Evolutionary conservation across 2,329 filamentous ascomycete genomes (phyloP).

Genomic region (Rugonectria rugulosa): DNA sequence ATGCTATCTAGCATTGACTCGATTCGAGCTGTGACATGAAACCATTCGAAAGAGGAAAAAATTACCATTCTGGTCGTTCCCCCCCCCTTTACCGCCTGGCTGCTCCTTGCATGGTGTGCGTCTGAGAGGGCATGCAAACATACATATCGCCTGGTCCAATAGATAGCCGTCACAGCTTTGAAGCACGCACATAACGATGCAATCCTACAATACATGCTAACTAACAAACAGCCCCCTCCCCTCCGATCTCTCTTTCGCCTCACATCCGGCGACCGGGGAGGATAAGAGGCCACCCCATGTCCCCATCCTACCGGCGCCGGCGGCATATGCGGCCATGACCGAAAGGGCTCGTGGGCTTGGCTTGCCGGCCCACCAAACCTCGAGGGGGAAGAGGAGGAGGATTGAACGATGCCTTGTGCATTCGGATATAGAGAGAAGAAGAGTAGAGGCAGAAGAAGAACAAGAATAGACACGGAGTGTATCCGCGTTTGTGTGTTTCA

Average conservation of each 20-base stretch:
- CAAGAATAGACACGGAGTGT: neutral
- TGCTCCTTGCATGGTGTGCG: too few relatives aligned
- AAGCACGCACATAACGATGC: too few relatives aligned
- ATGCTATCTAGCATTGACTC: too few relatives aligned
- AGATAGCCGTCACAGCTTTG: too few relatives aligned
- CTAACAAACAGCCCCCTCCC: neutral
- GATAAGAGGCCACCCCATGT: constrained; percentile 5
- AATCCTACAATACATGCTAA: too few relatives aligned
- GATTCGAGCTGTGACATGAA: too few relatives aligned
- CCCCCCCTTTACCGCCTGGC: too few relatives aligned
- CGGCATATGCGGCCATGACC: constrained; percentile 6
- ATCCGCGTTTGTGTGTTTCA: too few relatives aligned
- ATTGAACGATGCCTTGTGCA: neutral
- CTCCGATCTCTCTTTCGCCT: constrained; percentile 1
- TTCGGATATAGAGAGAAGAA: neutral
- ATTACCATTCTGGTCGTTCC: too few relatives aligned
- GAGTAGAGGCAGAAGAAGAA: neutral
- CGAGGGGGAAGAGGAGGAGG: constrained; percentile 17
- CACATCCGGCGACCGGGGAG: neutral
- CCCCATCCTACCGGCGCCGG: neutral
- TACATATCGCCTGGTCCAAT: too few relatives aligned
- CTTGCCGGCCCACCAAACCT: constrained; percentile 11
- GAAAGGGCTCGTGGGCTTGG: constrained; percentile 1
- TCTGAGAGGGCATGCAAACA: too few relatives aligned
- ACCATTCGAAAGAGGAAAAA: too few relatives aligned